A percentile compares a stretch with the other conserved stretches of the same genome.
Conservation (phyloP, 2,329 filamentous ascomycete species). For the Ascochyta rabiei region DNA sequence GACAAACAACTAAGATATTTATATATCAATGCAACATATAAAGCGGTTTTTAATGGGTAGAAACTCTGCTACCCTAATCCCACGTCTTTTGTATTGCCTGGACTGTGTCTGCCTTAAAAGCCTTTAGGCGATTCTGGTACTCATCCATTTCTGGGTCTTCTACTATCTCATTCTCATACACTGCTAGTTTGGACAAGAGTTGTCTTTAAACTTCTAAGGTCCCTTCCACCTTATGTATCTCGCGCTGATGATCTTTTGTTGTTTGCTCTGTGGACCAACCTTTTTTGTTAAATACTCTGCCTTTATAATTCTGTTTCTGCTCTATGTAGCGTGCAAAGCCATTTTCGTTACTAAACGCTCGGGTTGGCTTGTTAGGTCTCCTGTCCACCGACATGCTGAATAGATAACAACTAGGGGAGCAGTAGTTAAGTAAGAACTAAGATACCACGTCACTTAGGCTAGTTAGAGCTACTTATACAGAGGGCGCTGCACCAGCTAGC, state of each 20-base stretch:
- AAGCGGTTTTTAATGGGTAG: not conserved
- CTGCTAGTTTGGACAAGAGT: not conserved
- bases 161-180: not conserved
- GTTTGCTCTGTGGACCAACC: not conserved
- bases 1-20: not conserved
- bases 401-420: not conserved
- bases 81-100: too few species aligned
- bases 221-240: not conserved
- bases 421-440: not conserved
- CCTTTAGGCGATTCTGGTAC: not conserved
- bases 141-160: not conserved
- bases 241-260: not conserved
- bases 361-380: not conserved
- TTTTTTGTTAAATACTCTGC: not conserved
- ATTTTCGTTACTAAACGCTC: not conserved
- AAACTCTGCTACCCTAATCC: not conserved
- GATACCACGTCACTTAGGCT: not conserved
- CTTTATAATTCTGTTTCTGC: too few species aligned
- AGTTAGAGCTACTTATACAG: not conserved
- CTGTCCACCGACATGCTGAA: not conserved
- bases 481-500: too few species aligned
- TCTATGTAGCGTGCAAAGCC: not conserved
- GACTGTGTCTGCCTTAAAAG: not conserved
- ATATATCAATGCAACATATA: not conserved
- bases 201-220: not conserved